Evolutionary conservation across 768 basidiomycete genomes (phyloP).

Genomic region (Hemileccinum impolitum): DNA sequence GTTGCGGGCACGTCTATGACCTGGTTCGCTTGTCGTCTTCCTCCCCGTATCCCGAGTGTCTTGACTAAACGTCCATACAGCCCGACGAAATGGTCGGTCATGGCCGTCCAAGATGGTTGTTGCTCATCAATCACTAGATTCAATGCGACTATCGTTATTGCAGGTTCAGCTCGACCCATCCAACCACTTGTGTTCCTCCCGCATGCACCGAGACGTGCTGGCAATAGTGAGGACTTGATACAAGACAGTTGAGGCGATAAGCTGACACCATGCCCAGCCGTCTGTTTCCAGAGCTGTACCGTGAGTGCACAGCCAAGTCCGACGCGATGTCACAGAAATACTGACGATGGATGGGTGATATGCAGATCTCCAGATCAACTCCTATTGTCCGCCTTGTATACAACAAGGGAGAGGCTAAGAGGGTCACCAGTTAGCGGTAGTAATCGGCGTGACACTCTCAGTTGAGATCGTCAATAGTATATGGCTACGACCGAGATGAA

Average conservation of each 20-base stretch:
- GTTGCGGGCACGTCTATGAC: constrained; percentile 53
- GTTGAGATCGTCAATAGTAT: constrained; percentile 24
- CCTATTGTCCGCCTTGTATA: constrained; percentile 32
- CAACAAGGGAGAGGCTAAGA: constrained; percentile 8
- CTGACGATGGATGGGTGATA: constrained; percentile 13
- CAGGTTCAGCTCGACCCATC: constrained; percentile 70
- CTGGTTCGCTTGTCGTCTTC: constrained; percentile 39
- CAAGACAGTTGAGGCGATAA: constrained; percentile 6
- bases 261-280: constrained; percentile 43
- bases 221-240: constrained; percentile 60
- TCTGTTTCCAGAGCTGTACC: constrained; percentile 67
- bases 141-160: constrained; percentile 62
- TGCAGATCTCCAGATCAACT: constrained; percentile 36
- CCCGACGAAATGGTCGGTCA: constrained; percentile 56
- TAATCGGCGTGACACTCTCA: constrained; percentile 10
- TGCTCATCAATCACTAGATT: constrained; percentile 42
- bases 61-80: constrained; percentile 33
- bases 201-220: constrained; percentile 63
- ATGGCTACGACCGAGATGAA: constrained; percentile 9
- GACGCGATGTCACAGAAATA: constrained; percentile 2
- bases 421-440: constrained; percentile 1
- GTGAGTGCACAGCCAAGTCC: constrained; percentile 39
- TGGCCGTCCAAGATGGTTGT: constrained; percentile 1
- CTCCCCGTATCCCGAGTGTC: constrained; percentile 6
- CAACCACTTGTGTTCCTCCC: constrained; percentile 51